Conservation (phyloP, 495 filamentous ascomycete species). For the Penicillium paradoxum region DNA sequence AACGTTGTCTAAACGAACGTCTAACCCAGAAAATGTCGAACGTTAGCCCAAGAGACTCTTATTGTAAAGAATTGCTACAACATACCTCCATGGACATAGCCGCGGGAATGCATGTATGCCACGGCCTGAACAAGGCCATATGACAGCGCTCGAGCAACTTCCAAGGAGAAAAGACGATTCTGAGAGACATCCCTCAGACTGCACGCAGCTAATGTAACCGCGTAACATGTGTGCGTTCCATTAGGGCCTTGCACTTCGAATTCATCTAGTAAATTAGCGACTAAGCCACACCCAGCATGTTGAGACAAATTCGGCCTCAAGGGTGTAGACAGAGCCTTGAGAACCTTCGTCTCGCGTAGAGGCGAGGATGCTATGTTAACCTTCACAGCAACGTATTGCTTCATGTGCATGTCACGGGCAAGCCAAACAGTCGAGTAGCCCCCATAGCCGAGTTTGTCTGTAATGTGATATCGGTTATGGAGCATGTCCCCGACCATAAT, state of each 20-base stretch:
- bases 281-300: slow-evolving; percentile 12
- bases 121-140: slow-evolving; percentile 18
- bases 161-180: slow-evolving; percentile 24
- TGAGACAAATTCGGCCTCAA: neutral
- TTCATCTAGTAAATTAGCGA: slow-evolving; percentile 21
- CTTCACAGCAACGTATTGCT: slow-evolving; percentile 33
- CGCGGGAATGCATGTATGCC: slow-evolving; percentile 33
- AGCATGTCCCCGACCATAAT: slow-evolving; percentile 41
- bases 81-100: slow-evolving; percentile 33
- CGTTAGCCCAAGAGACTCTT: too few relatives aligned
- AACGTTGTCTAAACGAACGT: slow-evolving; percentile 37
- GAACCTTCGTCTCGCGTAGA: slow-evolving; percentile 9
- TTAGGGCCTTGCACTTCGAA: slow-evolving; percentile 29
- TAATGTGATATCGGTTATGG: slow-evolving; percentile 39
- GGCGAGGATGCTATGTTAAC: slow-evolving; percentile 21
- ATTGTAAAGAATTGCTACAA: neutral
- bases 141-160: slow-evolving; percentile 29
- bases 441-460: slow-evolving; percentile 52
- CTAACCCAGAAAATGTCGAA: slow-evolving; percentile 7
- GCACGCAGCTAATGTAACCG: slow-evolving; percentile 18
- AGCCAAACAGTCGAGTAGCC: slow-evolving; percentile 53
- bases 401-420: slow-evolving; percentile 35
- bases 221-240: slow-evolving; percentile 28
- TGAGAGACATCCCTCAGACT: slow-evolving; percentile 27
- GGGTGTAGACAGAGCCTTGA: slow-evolving; percentile 20